phyloP scores from a whole-genome alignment of 2,329 filamentous ascomycete genomes.

The Fusarium sororula region DNA sequence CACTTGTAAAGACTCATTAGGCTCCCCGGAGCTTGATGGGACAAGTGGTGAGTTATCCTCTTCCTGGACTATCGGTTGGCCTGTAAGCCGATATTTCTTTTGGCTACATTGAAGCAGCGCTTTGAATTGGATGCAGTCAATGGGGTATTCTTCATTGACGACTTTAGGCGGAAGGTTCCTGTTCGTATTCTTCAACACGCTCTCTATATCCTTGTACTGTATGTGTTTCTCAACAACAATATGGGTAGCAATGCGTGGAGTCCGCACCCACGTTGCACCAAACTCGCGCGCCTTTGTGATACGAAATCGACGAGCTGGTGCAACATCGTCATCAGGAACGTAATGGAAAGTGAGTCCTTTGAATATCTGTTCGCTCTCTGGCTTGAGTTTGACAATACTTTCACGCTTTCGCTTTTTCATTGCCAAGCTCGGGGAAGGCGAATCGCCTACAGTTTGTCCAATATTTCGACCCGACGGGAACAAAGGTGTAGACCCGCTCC shows the following conservation, averaged over 20 bases:
- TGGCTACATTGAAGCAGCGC: slow-evolving; percentile 67
- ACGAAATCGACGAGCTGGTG: slow-evolving; percentile 70
- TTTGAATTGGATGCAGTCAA: slow-evolving; percentile 72
- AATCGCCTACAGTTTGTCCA: slow-evolving; percentile 20
- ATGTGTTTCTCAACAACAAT: slow-evolving; percentile 79
- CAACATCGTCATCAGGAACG: slow-evolving; percentile 81
- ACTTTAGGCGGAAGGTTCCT: slow-evolving; percentile 53
- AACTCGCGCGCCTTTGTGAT: slow-evolving; percentile 80
- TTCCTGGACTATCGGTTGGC: slow-evolving; percentile 47
- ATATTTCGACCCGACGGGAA: slow-evolving; percentile 28
- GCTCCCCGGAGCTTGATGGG: slow-evolving; percentile 28
- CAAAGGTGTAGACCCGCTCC: slow-evolving; percentile 47
- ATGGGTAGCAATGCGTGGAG: slow-evolving; percentile 73
- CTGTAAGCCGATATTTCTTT: slow-evolving; percentile 67
- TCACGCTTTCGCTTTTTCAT: slow-evolving; percentile 59
- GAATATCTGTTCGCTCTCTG: slow-evolving; percentile 67
- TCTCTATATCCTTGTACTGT: slow-evolving; percentile 69
- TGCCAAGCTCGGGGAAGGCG: slow-evolving; percentile 36
- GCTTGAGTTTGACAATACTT: slow-evolving; percentile 53
- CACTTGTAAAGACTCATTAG: slow-evolving; percentile 55
- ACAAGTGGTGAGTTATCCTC: not conserved
- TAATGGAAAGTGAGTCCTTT: slow-evolving; percentile 74
- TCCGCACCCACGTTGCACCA: slow-evolving; percentile 76
- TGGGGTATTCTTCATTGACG: slow-evolving; percentile 74
- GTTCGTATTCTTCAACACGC: slow-evolving; percentile 47